Base-by-base conservation (phyloP, 345 rosid genomes). In the Gossypium ekmanianum region DNA sequence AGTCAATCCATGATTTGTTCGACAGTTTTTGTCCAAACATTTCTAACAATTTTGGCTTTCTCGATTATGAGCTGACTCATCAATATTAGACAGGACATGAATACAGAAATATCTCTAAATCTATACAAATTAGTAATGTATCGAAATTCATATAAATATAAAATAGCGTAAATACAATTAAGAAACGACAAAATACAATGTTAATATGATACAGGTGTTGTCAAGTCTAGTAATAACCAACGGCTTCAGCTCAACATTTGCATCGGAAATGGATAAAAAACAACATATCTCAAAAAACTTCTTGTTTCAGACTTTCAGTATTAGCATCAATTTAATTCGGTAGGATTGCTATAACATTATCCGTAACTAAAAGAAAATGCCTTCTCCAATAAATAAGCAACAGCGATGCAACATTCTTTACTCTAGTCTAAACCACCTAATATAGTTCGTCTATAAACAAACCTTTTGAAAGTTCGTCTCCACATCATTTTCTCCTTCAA, bases 401-500 rank as follows among this genome's bases (percentile, higher is more conserved):
- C 18, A 70, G 52, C 29, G 0, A 24, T 51, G 14, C 8, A 27
- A 52, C 16, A 54, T 67, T 65, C 11, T 47, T 45, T 20, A 26
- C 41, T 54, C 17, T 34, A 34, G 41, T 34, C 3, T 8, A 68
- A 48, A 26, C 20, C 29, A 68, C 41, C 41, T 13, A 50, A 48
- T 50, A 50, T 9, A 48, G 44, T 34, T 71, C 9, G 20, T 47
- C 12, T 52, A 17, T 45, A 55, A 51, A 74, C 72, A 56, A 72
- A 94, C 98, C 94, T 94, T 94, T 62, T 92, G 98, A 76, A 94
- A 92, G 79, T 94, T 92, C 12, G 98, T 92, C 83, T 94, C 98
- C 9, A 82, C 80, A 62, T 91, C 93, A 75, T 75, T 84, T 81
- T 92, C 98, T 75, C 84, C 97, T 76, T 94, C 98, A 68, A 90